Percentiles rank a stretch among this genome's conserved stretches.
Conservation (phyloP, 176 grass and related monocot genomes). For the Triticum monococcum region DNA sequence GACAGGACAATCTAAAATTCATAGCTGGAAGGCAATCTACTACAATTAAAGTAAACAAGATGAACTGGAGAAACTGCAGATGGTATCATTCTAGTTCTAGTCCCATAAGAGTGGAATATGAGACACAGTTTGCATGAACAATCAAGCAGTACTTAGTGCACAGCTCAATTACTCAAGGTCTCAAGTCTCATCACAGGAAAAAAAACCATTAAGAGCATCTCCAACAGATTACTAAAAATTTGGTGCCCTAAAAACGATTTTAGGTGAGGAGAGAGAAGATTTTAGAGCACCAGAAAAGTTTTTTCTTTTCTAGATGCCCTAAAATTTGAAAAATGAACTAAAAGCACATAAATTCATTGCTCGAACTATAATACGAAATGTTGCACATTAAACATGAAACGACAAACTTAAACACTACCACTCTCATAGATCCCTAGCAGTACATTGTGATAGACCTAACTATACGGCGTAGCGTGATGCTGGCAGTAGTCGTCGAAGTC, state of each 20-base stretch:
- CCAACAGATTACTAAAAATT: neutral
- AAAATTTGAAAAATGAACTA: neutral
- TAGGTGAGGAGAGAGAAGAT: neutral
- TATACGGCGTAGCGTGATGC: too few relatives aligned
- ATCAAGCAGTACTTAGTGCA: neutral
- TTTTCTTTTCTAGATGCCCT: neutral
- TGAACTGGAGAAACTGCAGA: neutral
- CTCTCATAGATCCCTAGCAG: neutral
- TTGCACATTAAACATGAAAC: neutral
- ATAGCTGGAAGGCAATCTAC: neutral
- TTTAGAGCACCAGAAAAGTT: neutral
- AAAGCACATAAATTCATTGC: neutral
- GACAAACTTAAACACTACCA: neutral
- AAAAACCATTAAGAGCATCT: neutral
- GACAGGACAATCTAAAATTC: neutral
- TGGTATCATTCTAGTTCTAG: neutral
- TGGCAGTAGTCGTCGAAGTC: too few relatives aligned
- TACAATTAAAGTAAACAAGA: neutral
- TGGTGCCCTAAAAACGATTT: neutral
- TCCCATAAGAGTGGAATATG: neutral
- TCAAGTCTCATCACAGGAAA: neutral
- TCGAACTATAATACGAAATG: neutral
- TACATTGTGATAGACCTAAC: too few relatives aligned
- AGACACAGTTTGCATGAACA: neutral
- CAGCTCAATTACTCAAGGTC: constrained; percentile 11